phyloP scores from a whole-genome alignment of 306 rosid species.

The Echinosophora koreensis region DNA sequence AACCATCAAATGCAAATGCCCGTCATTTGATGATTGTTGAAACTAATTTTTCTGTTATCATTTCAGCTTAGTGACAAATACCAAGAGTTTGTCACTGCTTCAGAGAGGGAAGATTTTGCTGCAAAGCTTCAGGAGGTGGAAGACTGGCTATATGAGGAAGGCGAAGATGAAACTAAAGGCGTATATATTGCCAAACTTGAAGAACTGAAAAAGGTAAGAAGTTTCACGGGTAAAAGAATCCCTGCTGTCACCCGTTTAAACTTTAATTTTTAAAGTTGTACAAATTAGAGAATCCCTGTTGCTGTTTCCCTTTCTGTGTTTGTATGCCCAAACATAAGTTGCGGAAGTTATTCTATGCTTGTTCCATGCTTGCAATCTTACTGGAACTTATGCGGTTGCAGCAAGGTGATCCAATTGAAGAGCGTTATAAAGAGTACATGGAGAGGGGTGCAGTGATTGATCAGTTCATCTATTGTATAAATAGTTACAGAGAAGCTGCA shows the following conservation, averaged over 20 bases:
- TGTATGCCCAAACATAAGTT: background rate
- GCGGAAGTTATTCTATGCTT: too few relatives aligned
- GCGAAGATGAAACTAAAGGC: conserved; percentile 98
- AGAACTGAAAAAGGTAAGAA: conserved; percentile 83
- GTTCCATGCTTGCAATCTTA: too few relatives aligned
- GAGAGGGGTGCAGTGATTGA: conserved; percentile 75
- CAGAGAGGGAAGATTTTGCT: conserved; percentile 72
- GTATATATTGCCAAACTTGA: conserved; percentile 90
- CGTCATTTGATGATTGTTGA: background rate
- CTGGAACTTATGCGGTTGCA: conserved; percentile 49
- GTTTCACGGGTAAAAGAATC: background rate
- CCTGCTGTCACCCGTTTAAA: too few relatives aligned
- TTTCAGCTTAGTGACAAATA: conserved; percentile 82
- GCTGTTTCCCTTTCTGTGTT: background rate
- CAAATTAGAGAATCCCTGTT: too few relatives aligned
- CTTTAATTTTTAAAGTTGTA: too few relatives aligned
- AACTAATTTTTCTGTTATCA: conserved; percentile 29
- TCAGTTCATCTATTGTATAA: conserved; percentile 61
- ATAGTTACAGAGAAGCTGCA: conserved; percentile 85
- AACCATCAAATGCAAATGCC: background rate
- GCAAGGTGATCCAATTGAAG: conserved; percentile 96
- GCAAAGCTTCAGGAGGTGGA: conserved; percentile 86
- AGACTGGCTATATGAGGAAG: conserved; percentile 96
- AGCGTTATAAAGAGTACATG: conserved; percentile 69
- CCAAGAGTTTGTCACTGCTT: conserved; percentile 73